Conservation (phyloP, 345 rosid species). For the Salix arbutifolia region DNA sequence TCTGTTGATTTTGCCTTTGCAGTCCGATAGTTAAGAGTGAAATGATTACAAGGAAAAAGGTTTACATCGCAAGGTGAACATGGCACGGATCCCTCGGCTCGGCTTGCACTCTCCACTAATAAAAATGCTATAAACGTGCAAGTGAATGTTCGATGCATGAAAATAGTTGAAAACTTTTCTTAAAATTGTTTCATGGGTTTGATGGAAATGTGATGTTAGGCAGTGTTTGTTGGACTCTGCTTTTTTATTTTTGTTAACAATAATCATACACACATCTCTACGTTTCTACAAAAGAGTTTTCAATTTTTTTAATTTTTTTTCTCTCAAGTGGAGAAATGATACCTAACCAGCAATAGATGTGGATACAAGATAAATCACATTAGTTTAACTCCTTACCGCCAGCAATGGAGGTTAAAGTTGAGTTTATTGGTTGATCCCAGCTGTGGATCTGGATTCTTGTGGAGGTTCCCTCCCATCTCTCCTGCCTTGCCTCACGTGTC, state of each 20-base stretch:
- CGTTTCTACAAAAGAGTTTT: too few species aligned
- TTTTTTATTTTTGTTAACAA: too few species aligned
- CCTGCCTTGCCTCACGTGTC: constrained; percentile 42
- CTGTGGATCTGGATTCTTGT: constrained; percentile 44
- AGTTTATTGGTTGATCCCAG: constrained; percentile 38
- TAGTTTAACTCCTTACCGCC: neutral
- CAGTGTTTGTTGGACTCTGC: neutral
- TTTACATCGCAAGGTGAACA: neutral
- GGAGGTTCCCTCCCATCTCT: constrained; percentile 4
- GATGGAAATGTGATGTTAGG: too few species aligned
- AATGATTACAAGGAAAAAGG: neutral
- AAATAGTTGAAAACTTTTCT: neutral
- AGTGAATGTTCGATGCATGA: neutral
- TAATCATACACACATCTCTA: too few species aligned
- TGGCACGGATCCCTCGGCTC: neutral
- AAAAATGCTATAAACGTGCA: neutral
- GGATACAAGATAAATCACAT: neutral
- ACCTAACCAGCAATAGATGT: neutral
- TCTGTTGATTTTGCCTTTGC: neutral
- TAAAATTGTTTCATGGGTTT: neutral
- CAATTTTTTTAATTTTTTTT: too few species aligned
- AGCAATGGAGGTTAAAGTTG: neutral
- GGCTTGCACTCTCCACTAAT: neutral
- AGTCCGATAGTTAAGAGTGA: neutral
- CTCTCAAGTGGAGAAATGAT: too few species aligned